Conservation (phyloP, 2,329 filamentous ascomycete species). For the Thermomyces lanuginosus region DNA sequence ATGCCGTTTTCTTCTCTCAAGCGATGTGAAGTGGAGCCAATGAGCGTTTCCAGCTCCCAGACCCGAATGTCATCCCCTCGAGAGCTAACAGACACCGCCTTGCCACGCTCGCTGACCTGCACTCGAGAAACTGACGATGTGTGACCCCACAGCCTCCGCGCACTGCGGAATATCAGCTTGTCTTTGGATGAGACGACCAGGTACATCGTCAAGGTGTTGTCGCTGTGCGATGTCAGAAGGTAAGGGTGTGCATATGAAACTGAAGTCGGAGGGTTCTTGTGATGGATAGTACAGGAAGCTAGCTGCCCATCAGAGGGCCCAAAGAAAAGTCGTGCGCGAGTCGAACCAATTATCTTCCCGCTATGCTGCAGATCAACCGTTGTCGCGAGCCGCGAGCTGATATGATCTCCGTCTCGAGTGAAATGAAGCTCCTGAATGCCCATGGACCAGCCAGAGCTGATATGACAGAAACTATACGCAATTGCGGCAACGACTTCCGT, state of each 20-base stretch:
- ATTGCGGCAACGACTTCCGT: slow-evolving; percentile 60
- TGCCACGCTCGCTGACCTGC: slow-evolving; percentile 68
- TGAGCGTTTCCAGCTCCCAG: slow-evolving; percentile 73
- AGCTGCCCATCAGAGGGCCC: slow-evolving; percentile 12
- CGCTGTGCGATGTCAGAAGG: slow-evolving; percentile 63
- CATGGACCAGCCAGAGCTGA: slow-evolving; percentile 67
- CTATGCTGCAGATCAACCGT: slow-evolving; percentile 25
- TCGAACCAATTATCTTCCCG: slow-evolving; percentile 8
- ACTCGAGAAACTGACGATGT: slow-evolving; percentile 78
- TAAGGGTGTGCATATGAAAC: slow-evolving; percentile 70
- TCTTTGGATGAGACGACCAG: slow-evolving; percentile 58
- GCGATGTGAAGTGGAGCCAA: slow-evolving; percentile 27
- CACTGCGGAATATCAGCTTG: slow-evolving; percentile 50
- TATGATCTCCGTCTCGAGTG: slow-evolving; percentile 28
- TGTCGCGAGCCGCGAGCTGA: slow-evolving; percentile 23
- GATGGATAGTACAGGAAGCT: slow-evolving; percentile 13
- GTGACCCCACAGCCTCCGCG: slow-evolving; percentile 73
- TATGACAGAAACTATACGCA: slow-evolving; percentile 67
- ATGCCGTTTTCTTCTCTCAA: slow-evolving; percentile 37
- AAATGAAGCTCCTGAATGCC: slow-evolving; percentile 82
- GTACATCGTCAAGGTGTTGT: slow-evolving; percentile 75
- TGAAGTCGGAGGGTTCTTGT: slow-evolving; percentile 39
- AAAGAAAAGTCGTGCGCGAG: slow-evolving; percentile 4
- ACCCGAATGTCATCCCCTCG: slow-evolving; percentile 66
- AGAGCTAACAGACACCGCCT: slow-evolving; percentile 74